phyloP scores from a whole-genome alignment of 73 alveolate species.

The Loxodes magnus region DNA sequence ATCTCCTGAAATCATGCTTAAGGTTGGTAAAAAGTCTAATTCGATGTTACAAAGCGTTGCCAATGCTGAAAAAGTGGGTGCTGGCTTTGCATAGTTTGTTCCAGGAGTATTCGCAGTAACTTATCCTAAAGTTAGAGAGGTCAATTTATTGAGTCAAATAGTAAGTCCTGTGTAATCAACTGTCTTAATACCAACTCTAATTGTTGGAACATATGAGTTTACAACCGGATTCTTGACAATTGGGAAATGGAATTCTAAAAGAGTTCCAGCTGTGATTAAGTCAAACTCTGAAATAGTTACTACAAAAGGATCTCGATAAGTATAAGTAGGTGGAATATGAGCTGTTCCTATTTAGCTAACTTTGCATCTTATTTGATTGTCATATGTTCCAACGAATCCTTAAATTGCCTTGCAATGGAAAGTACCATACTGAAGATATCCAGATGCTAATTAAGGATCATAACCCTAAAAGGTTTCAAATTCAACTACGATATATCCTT shows the following conservation, averaged over 20 bases:
- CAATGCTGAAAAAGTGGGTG: no score
- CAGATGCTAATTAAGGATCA: not conserved
- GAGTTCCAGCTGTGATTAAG: not conserved
- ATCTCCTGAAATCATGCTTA: no score
- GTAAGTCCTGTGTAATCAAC: not conserved
- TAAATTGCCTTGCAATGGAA: not conserved
- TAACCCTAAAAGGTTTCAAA: conserved; percentile 2
- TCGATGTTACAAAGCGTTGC: no score
- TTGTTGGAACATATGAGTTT: not conserved
- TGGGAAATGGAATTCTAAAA: conserved; percentile 3
- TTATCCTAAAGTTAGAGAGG: no score
- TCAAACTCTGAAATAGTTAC: conserved; percentile 1
- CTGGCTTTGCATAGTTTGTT: no score
- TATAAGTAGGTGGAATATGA: not conserved
- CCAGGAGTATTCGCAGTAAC: no score
- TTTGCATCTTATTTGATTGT: not conserved
- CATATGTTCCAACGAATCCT: not conserved
- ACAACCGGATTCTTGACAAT: not conserved
- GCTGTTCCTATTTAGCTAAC: not conserved
- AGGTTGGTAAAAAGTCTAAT: no score
- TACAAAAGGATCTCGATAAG: conserved; percentile 2
- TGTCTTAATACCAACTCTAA: not conserved
- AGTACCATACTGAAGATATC: not conserved
- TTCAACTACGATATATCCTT: not conserved
- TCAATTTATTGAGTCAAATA: not conserved